These are phyloP conservation scores for Acmispon strigosus DNA, from an alignment of 306 rosid species.

Conservation along the genomic window DNA sequence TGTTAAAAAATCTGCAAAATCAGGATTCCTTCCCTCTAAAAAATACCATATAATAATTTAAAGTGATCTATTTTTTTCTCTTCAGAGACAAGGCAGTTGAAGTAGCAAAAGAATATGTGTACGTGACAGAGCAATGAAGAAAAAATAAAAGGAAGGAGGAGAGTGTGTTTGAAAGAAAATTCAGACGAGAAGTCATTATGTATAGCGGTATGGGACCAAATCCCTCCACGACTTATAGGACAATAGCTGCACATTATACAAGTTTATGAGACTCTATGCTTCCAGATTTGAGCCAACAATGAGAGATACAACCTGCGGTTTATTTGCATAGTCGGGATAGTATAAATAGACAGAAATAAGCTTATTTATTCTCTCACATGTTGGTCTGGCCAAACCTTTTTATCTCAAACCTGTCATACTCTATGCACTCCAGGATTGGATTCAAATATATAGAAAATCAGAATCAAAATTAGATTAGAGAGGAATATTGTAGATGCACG, in stretches of 20 bases:
- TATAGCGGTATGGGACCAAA: background rate
- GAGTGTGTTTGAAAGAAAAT: background rate
- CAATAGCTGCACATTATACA: background rate
- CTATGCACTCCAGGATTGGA: background rate
- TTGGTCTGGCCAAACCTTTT: background rate
- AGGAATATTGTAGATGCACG: background rate
- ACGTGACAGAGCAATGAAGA: background rate
- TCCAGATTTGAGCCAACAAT: background rate
- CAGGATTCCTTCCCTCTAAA: background rate
- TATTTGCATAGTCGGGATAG: background rate
- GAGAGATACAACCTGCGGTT: background rate
- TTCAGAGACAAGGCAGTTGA: background rate
- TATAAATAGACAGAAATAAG: background rate
- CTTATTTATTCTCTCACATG: background rate
- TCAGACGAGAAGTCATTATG: background rate
- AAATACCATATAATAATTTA: slow-evolving; percentile 3
- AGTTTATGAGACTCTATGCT: background rate
- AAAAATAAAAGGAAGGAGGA: background rate
- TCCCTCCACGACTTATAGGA: background rate
- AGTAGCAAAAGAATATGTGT: background rate
- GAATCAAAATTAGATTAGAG: background rate
- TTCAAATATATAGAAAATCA: background rate
- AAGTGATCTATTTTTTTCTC: background rate
- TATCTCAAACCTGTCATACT: background rate
- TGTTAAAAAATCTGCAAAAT: background rate